A percentile compares a stretch with the other conserved stretches of the same genome.
Evolutionary conservation across 768 basidiomycete genomes (phyloP).

Genomic region (Hydnum rufescens): DNA sequence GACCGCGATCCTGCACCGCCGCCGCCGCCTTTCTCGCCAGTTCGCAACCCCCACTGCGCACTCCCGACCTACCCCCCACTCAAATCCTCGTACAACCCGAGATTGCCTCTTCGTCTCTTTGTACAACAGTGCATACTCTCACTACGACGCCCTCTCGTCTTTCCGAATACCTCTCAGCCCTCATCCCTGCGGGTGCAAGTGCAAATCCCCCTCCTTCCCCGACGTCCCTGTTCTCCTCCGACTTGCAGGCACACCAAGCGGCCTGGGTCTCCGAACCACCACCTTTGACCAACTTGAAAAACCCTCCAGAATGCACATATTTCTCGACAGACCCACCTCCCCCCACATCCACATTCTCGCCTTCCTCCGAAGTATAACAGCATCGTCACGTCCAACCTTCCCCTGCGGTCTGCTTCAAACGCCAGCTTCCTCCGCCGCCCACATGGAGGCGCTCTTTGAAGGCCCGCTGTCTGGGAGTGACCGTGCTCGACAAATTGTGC

Average conservation of each 20-base stretch:
- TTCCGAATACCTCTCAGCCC: background rate
- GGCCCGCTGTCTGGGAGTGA: conserved; percentile 52
- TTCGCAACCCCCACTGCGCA: background rate
- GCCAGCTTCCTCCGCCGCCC: conserved; percentile 12
- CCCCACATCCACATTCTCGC: conserved; percentile 57
- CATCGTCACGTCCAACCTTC: conserved; percentile 25
- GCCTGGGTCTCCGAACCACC: background rate
- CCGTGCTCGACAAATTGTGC: conserved; percentile 44
- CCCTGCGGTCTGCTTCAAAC: conserved; percentile 37
- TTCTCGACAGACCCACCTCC: conserved; percentile 58
- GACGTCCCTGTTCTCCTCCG: conserved; percentile 24
- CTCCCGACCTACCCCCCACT: background rate
- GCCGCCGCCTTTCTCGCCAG: background rate
- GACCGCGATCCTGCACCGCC: background rate
- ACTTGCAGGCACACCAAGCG: conserved; percentile 35
- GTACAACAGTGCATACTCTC: background rate
- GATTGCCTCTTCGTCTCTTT: background rate
- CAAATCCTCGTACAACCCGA: background rate
- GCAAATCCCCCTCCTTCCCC: conserved; percentile 20
- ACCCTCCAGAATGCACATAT: conserved; percentile 36
- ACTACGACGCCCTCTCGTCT: background rate
- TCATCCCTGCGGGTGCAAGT: conserved; percentile 3
- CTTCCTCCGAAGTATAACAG: conserved; percentile 48
- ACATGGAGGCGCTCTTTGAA: conserved; percentile 48
- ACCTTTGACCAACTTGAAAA: conserved; percentile 21